Conservation (phyloP, 345 rosid genomes). For the Eucalyptus melliodora region DNA sequence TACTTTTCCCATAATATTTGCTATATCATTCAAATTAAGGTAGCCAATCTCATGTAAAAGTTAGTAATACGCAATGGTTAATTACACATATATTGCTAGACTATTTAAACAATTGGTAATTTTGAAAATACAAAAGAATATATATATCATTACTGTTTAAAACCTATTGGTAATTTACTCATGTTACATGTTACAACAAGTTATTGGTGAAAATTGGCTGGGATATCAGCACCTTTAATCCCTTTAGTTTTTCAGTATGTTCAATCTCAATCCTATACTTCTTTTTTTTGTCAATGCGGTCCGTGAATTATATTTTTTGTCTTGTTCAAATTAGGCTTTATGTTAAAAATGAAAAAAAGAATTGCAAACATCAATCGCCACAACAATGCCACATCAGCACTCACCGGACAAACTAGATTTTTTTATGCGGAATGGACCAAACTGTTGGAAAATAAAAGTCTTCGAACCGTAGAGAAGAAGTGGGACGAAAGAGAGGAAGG, state of each 20-base stretch:
- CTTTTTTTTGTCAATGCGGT: background rate
- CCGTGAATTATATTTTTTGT: background rate
- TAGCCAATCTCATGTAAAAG: background rate
- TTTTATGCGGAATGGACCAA: background rate
- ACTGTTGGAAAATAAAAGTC: background rate
- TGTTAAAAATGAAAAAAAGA: background rate
- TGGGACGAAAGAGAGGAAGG: background rate
- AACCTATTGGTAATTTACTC: background rate
- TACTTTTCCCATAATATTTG: background rate
- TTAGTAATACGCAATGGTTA: background rate
- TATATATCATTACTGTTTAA: background rate
- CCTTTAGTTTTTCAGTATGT: background rate
- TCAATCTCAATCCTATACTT: background rate
- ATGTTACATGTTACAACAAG: background rate
- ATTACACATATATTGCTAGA: background rate
- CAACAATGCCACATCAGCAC: background rate
- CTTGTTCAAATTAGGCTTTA: background rate
- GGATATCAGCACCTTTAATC: background rate
- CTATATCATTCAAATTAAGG: background rate
- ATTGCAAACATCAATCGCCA: rapidly evolving
- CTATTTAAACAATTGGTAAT: background rate
- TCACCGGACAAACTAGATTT: background rate
- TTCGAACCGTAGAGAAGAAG: background rate
- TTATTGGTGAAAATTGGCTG: background rate
- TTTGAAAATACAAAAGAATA: background rate